phyloP scores from a whole-genome alignment of 1,139 yeast genomes.

The Pichia sp. region DNA sequence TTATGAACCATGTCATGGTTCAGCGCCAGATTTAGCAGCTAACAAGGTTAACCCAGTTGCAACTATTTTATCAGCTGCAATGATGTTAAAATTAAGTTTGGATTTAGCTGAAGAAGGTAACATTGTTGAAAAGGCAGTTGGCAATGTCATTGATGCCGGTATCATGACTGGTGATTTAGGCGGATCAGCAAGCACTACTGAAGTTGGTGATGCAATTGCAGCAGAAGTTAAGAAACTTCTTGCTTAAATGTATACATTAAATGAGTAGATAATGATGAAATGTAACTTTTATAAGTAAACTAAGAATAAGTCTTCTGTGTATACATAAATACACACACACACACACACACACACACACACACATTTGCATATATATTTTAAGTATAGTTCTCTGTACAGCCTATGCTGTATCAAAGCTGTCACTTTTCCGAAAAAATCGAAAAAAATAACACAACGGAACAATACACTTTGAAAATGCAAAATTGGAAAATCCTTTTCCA shows the following conservation, averaged over 20 bases:
- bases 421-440: no score
- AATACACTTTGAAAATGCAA: no score
- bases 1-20: conserved; percentile 97
- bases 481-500: no score
- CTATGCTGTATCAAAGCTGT: no score
- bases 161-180: conserved; percentile 87
- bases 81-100: conserved; percentile 91
- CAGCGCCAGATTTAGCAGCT: conserved; percentile 87
- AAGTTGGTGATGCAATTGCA: conserved; percentile 91
- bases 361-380: no score
- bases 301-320: neutral
- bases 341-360: no score
- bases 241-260: conserved; percentile 6
- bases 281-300: neutral
- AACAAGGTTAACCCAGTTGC: conserved; percentile 94
- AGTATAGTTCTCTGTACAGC: no score
- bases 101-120: conserved; percentile 78
- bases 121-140: conserved; percentile 85
- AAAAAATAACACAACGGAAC: no score
- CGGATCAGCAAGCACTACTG: conserved; percentile 71
- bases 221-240: conserved; percentile 60
- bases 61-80: conserved; percentile 88
- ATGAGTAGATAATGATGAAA: neutral
- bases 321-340: no score
- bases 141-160: conserved; percentile 71